Base-by-base conservation (phyloP, 2,329 filamentous ascomycete genomes). In the Trematosphaeria pertusa region DNA sequence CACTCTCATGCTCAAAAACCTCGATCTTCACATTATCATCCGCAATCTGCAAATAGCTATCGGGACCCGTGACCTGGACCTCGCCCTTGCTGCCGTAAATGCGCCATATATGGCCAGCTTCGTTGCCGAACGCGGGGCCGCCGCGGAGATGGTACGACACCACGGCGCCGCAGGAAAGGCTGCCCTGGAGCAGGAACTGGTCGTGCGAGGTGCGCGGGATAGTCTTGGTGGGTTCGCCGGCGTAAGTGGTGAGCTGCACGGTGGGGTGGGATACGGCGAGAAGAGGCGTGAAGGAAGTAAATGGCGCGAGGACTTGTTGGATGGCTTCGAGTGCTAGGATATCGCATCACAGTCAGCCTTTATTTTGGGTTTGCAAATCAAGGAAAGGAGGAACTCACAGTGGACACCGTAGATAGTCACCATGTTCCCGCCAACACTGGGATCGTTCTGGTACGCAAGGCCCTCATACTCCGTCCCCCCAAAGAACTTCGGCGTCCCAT, bases 401-500 rank as follows among this genome's bases (percentile, higher is more conserved):
- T 75, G 71, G 5, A 64, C 62, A n/a, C 61, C 64, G 18, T 62
- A 65, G 19, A 75, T 73, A 6, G 66, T 71, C 19, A 74, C 44
- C 50, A 72, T 42, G 20, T 74, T 75, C 1, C 61, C 72, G 0
- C 72, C 73, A 18, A 83, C 54, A 3, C 69, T 66, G 6, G 70
- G 67, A 14, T 82, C 70, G 0, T 76, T 65, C 39, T 83, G 80
- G 46, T 83, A 85, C 35, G 67, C 67, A 32, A 79, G 47, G 5
- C 33, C 21, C 19, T 54, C 58, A 21, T 11, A 34, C 6, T 48
- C 46, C 10, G 52, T 56, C 2, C 31, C 40, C 5, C 50, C 52
- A 12, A 48, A 50, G 12, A 61, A 43, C 10, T 42, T 41, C 3
- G 53, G 48, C 21, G 49, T 53, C 5, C 48, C 54, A 17, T 33